Evolutionary conservation across 495 filamentous ascomycete species (phyloP), one percentile per base, ranked within the genome.

Genomic region (Sporormia fimetaria): DNA sequence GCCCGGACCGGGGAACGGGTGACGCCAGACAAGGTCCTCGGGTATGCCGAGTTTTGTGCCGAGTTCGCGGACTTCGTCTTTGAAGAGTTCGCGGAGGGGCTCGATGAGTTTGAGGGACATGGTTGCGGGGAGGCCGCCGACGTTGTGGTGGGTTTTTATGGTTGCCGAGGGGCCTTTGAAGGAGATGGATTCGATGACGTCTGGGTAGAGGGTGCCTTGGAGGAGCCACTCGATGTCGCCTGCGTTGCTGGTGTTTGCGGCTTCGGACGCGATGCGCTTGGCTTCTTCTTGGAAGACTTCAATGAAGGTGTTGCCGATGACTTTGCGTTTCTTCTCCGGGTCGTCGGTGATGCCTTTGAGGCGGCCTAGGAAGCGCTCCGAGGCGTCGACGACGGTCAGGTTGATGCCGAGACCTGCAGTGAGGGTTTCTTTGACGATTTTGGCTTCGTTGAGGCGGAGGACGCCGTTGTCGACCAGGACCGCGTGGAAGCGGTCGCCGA

Each of bases 241-340:
- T 7, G 73, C 74, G 23, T 66, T 66, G 3, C 66, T 58, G 6
- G 76, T 71, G 51, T 71, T 66, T 27, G 68, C 73, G 3, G 81
- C 78, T 37, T 67, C 74, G 37, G 65, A 69, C 54, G 82, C 80
- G 22, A 94, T 84, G 57, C 78, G 71, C 47, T 76, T 70, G 2
- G 85, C 87, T 44, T 83, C 77, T 21, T 76, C 68, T 58, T 94
- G 77, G 62, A 94, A 95, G 16, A 93, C 62, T 45, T 94, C 86
- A 55, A 95, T 95, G 61, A 87, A 80, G 15, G 72, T 80, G 43
- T 67, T 69, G 21, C 86, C 88, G 54, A 98, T 95, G 53, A 95
- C 76, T 66, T 90, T 95, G 20, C 88, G 73, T 71, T 98, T 98
- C 63, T 78, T 71, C 63, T 96, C 88, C 0, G 90, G 90, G 27